Evolutionary conservation across 306 rosid species (phyloP), one percentile per base, ranked within the genome.

Genomic region (Gillenia trifoliata): DNA sequence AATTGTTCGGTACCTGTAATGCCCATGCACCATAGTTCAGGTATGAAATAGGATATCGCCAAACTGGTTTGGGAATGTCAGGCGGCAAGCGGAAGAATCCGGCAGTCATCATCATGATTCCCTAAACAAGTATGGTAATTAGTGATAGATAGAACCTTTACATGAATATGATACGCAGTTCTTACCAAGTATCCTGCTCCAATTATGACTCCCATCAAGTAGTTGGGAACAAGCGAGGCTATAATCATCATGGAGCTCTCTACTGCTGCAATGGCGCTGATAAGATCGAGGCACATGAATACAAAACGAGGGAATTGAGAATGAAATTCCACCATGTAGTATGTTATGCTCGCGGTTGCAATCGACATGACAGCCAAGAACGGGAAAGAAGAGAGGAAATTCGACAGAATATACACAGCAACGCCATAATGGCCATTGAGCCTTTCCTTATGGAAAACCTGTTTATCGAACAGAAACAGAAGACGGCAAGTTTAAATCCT

Each of bases 111-210:
- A 91, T 86, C 96, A 93, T 88, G 72, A 93, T 80, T 70, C 96
- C 97, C 98, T 93, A 80, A 79, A 59, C 49, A 52, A 45, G 28
- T 28, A 23, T 15, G 49, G 33, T 10, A 50, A 33, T 3, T 3
- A 3, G 30, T 19, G 75, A 59, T 23, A 23, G 43, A 52, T 22
- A 17, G 61, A 19, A 23, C 74, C 19, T n/a, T 22, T 38, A 38
- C 11, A 38, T 38, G 9, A 38, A 49, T 49, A 12, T 47, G 13
- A 52, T 8, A 17, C 31, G 2, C 62, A 65, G 60, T 59, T 69
- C 88, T 85, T 84, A 91, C 96, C 30, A 91, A 72, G 74, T 91
- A 93, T 78, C 98, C 98, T 41, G 98, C 97, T 83, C 98, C 97
- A 28, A 93, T 62, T 36, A 90, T 75, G 60, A 93, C 72, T 43